These are phyloP conservation scores for Colletotrichum falcatum DNA, from an alignment of 2,329 filamentous ascomycete species.

Conservation along the genomic window DNA sequence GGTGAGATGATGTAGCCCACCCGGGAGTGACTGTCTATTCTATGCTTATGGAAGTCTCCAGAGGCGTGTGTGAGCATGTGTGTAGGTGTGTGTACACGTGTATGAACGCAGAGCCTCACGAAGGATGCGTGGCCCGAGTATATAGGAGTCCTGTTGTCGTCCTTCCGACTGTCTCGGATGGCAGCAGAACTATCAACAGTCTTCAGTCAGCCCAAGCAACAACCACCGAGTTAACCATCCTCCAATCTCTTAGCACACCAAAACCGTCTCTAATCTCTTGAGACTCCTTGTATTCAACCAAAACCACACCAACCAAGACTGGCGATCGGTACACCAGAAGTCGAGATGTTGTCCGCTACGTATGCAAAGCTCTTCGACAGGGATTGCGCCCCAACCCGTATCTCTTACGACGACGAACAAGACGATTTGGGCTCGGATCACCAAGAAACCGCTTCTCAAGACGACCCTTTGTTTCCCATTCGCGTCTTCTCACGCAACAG, in stretches of 20 bases:
- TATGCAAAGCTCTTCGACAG: slow-evolving; percentile 5
- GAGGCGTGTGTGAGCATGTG: background rate
- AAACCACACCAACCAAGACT: background rate
- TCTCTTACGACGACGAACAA: background rate
- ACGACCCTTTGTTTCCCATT: background rate
- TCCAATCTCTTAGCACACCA: background rate
- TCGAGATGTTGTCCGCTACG: slow-evolving; percentile 9
- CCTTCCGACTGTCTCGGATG: slow-evolving; percentile 24
- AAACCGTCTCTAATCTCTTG: background rate
- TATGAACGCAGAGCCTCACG: slow-evolving; percentile 12
- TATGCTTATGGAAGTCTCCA: background rate
- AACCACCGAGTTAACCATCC: background rate
- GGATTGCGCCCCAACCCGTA: background rate
- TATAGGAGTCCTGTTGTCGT: slow-evolving; percentile 27
- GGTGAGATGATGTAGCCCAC: background rate
- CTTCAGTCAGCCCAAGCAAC: background rate
- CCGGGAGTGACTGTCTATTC: background rate
- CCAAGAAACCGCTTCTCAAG: background rate
- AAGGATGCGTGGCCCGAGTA: background rate
- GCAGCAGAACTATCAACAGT: background rate
- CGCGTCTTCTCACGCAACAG: background rate
- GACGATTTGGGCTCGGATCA: background rate
- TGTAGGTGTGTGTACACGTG: background rate
- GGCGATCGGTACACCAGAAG: background rate
- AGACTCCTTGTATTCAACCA: background rate